Evolutionary conservation across 1,284 basidiomycete species (phyloP).

Genomic region (Marasmius oreades): DNA sequence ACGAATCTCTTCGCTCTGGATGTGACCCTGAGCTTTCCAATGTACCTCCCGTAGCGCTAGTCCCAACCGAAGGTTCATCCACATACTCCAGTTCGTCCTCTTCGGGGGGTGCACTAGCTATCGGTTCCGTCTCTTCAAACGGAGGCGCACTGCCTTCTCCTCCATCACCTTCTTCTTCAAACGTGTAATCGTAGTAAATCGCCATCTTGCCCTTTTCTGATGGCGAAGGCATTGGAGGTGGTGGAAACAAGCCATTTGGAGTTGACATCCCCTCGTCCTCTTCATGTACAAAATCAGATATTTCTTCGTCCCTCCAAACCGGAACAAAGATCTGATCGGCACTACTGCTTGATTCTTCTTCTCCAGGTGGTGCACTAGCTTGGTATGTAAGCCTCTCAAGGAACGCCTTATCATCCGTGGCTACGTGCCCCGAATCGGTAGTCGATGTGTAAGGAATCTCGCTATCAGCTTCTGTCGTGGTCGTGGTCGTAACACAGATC

Average conservation of each 20-base stretch:
- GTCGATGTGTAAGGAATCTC: constrained; percentile 22
- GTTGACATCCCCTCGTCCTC: background rate
- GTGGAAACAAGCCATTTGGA: constrained; percentile 11
- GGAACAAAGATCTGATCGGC: constrained; percentile 32
- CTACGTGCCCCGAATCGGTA: constrained; percentile 55
- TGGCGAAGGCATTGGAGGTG: constrained; percentile 28
- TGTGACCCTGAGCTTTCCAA: background rate
- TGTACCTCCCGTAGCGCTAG: background rate
- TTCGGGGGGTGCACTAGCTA: background rate
- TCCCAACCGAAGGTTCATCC: background rate
- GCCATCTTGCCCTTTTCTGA: constrained; percentile 37
- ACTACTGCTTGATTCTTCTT: constrained; percentile 11
- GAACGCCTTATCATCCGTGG: constrained; percentile 69
- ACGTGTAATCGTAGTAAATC: constrained; percentile 37
- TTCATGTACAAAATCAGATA: constrained; percentile 26
- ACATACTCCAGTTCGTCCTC: background rate
- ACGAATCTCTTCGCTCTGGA: background rate
- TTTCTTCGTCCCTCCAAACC: constrained; percentile 40
- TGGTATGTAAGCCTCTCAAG: constrained; percentile 54
- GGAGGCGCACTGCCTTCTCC: background rate
- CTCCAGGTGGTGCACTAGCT: constrained; percentile 51
- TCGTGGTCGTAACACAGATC: background rate
- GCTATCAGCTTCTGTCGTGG: constrained; percentile 17
- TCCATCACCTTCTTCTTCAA: constrained; percentile 1
- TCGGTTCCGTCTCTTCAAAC: background rate